Evolutionary conservation across 148 eudicot species (phyloP).

Genomic region (Dianthus caryophyllus): DNA sequence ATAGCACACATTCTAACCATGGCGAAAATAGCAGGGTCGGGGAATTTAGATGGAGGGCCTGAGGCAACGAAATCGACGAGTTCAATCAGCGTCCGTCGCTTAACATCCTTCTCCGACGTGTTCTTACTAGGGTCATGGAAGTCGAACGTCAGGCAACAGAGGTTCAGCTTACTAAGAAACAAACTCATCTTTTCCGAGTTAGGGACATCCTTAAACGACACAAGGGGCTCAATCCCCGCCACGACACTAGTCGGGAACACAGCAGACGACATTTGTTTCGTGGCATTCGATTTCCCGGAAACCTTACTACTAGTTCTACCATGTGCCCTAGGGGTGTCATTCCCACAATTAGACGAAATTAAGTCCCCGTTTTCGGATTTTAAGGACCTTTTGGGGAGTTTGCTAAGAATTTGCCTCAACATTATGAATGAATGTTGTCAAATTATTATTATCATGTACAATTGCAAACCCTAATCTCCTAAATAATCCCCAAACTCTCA

Average conservation of each 20-base stretch:
- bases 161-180: slow-evolving; percentile 80
- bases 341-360: slow-evolving; percentile 20
- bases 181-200: slow-evolving; percentile 73
- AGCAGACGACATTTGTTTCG: slow-evolving; percentile 61
- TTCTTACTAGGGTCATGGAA: slow-evolving; percentile 60
- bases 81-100: slow-evolving; percentile 60
- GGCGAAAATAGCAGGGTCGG: slow-evolving; percentile 76
- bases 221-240: slow-evolving; percentile 68
- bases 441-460: slow-evolving; percentile 13
- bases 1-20: slow-evolving; percentile 81
- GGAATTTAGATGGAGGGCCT: slow-evolving; percentile 48
- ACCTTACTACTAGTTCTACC: slow-evolving; percentile 31
- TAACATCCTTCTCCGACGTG: slow-evolving; percentile 63
- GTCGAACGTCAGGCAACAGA: slow-evolving; percentile 79
- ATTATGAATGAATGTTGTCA: slow-evolving; percentile 33
- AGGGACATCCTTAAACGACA: slow-evolving; percentile 78
- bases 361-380: slow-evolving; percentile 48
- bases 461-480: slow-evolving; percentile 18
- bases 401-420: slow-evolving; percentile 81
- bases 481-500: slow-evolving; percentile 21
- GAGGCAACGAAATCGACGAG: slow-evolving; percentile 70
- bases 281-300: slow-evolving; percentile 36
- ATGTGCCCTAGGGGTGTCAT: slow-evolving; percentile 28
- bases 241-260: slow-evolving; percentile 76
- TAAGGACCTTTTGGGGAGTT: slow-evolving; percentile 59